phyloP scores from a whole-genome alignment of 805 yeast species.

The Suhomyces canberraensis region DNA sequence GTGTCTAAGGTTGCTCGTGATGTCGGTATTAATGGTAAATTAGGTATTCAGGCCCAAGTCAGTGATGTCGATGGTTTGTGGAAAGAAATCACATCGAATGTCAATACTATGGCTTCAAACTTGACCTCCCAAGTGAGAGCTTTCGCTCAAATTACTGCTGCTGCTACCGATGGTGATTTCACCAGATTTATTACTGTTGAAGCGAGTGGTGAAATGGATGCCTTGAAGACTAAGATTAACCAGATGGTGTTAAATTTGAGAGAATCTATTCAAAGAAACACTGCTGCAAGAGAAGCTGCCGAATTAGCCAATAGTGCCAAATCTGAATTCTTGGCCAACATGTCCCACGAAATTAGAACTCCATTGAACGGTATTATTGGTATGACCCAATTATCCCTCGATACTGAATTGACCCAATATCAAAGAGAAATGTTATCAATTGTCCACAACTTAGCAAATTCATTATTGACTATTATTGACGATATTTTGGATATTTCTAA shows the following conservation, averaged over 20 bases:
- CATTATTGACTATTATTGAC: conserved; percentile 80
- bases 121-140: conserved; percentile 90
- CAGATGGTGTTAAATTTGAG: conserved; percentile 71
- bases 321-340: conserved; percentile 86
- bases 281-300: conserved; percentile 93
- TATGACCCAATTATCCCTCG: conserved; percentile 86
- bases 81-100: conserved; percentile 90
- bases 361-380: conserved; percentile 93
- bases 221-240: conserved; percentile 56
- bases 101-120: conserved; percentile 92
- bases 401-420: conserved; percentile 84
- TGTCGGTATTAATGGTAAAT: conserved; percentile 90
- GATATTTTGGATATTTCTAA: conserved; percentile 89
- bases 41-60: conserved; percentile 90
- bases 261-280: conserved; percentile 86
- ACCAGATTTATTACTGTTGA: conserved; percentile 88
- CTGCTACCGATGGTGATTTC: conserved; percentile 92
- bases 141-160: conserved; percentile 89
- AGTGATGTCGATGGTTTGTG: conserved; percentile 87
- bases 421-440: conserved; percentile 90
- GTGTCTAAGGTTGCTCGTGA: conserved; percentile 88
- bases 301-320: conserved; percentile 86
- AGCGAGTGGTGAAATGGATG: conserved; percentile 88
- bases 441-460: conserved; percentile 84
- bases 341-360: conserved; percentile 80